Evolutionary conservation across 176 grass and related monocot genomes (phyloP).

Genomic region (Chrysopogon serrulatus): DNA sequence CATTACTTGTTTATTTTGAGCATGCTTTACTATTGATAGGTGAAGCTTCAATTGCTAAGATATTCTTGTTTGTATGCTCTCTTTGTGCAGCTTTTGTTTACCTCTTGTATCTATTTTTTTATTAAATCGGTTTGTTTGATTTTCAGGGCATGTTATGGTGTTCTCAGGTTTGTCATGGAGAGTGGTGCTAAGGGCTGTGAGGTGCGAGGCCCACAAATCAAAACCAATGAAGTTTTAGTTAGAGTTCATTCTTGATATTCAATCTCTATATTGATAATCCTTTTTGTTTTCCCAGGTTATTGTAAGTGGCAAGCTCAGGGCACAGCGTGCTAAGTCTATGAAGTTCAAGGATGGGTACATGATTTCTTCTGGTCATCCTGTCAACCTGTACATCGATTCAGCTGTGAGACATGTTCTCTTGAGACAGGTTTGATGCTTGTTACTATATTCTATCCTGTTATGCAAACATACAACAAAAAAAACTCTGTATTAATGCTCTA

Average conservation of each 20-base stretch:
- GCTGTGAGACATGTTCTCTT: slow-evolving; percentile 76
- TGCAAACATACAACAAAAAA: not conserved
- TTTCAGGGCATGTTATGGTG: slow-evolving; percentile 83
- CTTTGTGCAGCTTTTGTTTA: not conserved
- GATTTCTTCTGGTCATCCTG: slow-evolving; percentile 79
- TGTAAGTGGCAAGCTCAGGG: slow-evolving; percentile 75
- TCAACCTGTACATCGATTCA: slow-evolving; percentile 66
- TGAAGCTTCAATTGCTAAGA: not conserved
- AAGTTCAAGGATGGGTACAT: slow-evolving; percentile 94
- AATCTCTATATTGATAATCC: not conserved
- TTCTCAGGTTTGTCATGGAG: slow-evolving; percentile 86
- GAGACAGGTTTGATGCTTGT: slow-evolving; percentile 52
- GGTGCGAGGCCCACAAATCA: not conserved
- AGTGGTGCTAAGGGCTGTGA: slow-evolving; percentile 84
- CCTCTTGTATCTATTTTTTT: not conserved
- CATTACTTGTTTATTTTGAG: not conserved
- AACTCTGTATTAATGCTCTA: not conserved
- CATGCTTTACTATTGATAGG: not conserved
- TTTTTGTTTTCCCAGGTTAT: slow-evolving; percentile 45
- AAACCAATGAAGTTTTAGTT: not conserved
- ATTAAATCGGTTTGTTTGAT: not conserved
- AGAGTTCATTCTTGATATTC: not conserved
- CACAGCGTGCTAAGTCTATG: slow-evolving; percentile 74
- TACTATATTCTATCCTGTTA: not conserved
- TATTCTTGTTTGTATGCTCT: not conserved